These are phyloP conservation scores for Echium plantagineum DNA, from an alignment of 257 asterid species.

Conservation along the genomic window DNA sequence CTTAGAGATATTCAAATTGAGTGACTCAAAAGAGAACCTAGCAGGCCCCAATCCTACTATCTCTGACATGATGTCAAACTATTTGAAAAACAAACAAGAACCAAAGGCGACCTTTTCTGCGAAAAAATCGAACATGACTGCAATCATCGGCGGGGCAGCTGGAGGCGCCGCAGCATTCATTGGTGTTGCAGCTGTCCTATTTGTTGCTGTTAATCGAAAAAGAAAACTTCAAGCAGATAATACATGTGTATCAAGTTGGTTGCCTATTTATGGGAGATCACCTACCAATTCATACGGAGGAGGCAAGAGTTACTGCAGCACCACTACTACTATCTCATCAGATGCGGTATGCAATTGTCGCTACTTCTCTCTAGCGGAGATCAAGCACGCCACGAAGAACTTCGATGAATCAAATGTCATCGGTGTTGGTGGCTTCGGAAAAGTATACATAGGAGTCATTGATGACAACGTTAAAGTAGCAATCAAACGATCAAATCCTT, in stretches of 20 bases:
- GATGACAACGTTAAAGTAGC: conserved; percentile 59
- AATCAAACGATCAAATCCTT: conserved; percentile 77
- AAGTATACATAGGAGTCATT: conserved; percentile 68
- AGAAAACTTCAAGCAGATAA: conserved; percentile 11
- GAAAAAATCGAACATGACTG: conserved; percentile 12
- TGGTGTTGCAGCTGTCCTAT: conserved; percentile 53
- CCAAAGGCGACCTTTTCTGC: conserved; percentile 17
- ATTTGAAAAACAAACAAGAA: conserved; percentile 10
- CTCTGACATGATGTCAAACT: conserved; percentile 67
- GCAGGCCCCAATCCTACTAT: conserved; percentile 84
- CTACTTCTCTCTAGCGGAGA: conserved; percentile 64
- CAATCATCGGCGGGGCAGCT: conserved; percentile 21
- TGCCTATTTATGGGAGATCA: conserved; percentile 66
- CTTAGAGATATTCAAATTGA: conserved; percentile 67
- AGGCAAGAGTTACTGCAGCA: conserved; percentile 34
- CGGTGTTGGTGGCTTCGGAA: conserved; percentile 89
- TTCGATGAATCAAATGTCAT: conserved; percentile 75
- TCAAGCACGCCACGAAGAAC: conserved; percentile 59
- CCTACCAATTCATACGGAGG: conserved; percentile 27
- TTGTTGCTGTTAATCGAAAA: conserved; percentile 36
- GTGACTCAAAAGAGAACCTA: conserved; percentile 34
- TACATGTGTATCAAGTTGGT: conserved; percentile 42
- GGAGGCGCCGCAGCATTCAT: conserved; percentile 66
- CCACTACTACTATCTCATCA: conserved; percentile 40
- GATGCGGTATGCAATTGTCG: conserved; percentile 83